phyloP scores from a whole-genome alignment of 257 asterid species.

The Nicotiana benthamiana region DNA sequence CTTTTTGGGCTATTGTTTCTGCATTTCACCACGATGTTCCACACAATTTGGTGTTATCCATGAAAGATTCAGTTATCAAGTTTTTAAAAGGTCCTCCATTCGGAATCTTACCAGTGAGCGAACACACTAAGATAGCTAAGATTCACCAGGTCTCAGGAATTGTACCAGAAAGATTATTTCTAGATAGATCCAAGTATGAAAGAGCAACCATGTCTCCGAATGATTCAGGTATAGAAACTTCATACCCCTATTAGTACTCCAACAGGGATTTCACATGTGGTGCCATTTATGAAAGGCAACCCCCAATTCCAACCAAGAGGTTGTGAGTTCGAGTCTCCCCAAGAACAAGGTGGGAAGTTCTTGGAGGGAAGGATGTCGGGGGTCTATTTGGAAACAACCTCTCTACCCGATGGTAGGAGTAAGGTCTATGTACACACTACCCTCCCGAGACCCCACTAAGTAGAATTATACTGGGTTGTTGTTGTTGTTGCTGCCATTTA shows the following conservation, averaged over 20 bases:
- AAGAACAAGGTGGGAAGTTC: too few relatives aligned
- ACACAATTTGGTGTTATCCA: not conserved
- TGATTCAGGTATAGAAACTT: conserved; percentile 9
- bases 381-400: too few relatives aligned
- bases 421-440: too few relatives aligned
- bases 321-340: too few relatives aligned
- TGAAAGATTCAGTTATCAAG: conserved; percentile 7
- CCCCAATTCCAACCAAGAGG: too few relatives aligned
- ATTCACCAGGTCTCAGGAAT: not conserved
- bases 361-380: too few relatives aligned
- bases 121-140: conserved; percentile 7
- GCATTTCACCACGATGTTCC: not conserved
- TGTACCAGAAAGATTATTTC: conserved; percentile 1
- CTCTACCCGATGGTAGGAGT: too few relatives aligned
- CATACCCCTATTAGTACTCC: not conserved
- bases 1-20: not conserved
- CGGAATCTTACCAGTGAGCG: conserved; percentile 10
- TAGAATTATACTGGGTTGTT: too few relatives aligned
- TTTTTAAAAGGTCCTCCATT: not conserved
- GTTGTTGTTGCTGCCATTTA: too few relatives aligned
- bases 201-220: conserved; percentile 3
- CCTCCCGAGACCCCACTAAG: too few relatives aligned
- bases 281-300: not conserved
- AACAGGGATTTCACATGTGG: conserved; percentile 1
- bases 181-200: conserved; percentile 1